Evolutionary conservation across 345 rosid genomes (phyloP), one percentile per base, ranked within the genome.

Genomic region (Diplotaxis tenuifolia): DNA sequence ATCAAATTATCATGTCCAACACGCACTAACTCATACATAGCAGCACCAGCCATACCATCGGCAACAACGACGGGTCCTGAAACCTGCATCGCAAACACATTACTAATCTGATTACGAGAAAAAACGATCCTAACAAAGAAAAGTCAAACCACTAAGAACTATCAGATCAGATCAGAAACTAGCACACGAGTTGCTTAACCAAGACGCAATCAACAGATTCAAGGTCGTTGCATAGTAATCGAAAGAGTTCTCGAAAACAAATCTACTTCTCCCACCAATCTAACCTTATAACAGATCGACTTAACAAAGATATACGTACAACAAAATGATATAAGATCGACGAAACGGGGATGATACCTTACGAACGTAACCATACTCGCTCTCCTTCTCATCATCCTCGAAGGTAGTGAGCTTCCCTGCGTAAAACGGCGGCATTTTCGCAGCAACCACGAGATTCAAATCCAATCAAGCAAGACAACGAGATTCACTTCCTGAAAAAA

Each of bases 21-120:
- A 73, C 99, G 99, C 65, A 96, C 99, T 49, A 96, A 82, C 80
- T 96, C 99, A 67, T 96, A 92, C 99, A 96, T 96, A 60, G 99
- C 99, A 70, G 99, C 99, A 65, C 99, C 99, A 18, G 87, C 96
- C 99, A 96, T 96, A 76, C 99, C 99, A 83, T 96, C 99, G 1
- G 99, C 99, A 58, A 96, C 83, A 59, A 96, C 98, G 25, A 96
- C 99, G 1, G 99, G 99, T 45, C 99, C 99, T 58, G 99, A 96
- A 6, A 96, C 99, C 99, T 95, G 84, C 65, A 72, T 71, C 77
- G 12, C 65, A 45, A 63, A 70, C 7, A 62, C 32, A 50, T 65
- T 15, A 77, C 34, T 67, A 71, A 77, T 70, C 67, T 22, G 32
- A 63, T 64, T 23, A 16, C 40, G 6, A 68, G 9, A 16, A 11